Evolutionary conservation across 305 asterid species (phyloP), one percentile per base, ranked within the genome.

Genomic region (Petunia hybrid): DNA sequence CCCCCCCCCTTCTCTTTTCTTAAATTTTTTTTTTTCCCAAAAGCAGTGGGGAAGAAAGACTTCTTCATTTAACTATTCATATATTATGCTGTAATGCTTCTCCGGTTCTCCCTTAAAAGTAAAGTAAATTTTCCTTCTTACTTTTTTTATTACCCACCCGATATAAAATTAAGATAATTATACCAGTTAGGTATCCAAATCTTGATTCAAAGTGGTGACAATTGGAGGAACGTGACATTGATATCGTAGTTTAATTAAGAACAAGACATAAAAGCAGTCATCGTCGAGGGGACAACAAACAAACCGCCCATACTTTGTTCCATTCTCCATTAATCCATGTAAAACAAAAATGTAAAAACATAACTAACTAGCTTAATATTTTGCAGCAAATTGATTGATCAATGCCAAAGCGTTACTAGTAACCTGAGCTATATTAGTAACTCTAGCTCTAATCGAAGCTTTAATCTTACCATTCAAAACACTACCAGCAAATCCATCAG

Each of bases 401-500:
- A 95, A 80, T 0, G 99, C 97, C 66, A 94, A 80, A 0, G 99
- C 98, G 78, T 94, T 95, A 80, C 98, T 95, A 4, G 98, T 95
- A 14, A 92, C 97, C 51, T 91, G 94, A 2, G 97, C 95, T 82
- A 91, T 87, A 74, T 87, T 80, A 2, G 88, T 90, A 81, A 95
- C 85, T 53, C 90, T 84, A 59, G 90, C 70, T 85, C 73, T 63
- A 62, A 95, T 81, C 0, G 93, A 91, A 0, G 77, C 6, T 89
- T 92, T 92, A 61, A 91, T 81, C 86, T 84, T 74, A 0, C 98
- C 95, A 42, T 94, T 48, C 79, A 86, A 2, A 48, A 85, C 94
- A 84, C 64, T 87, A 67, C 94, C 97, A 64, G 92, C 66, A 66
- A 96, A 92, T 1, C 98, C 99, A 67, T 95, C 99, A 71, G 56